Base-by-base conservation (phyloP, 2,329 filamentous ascomycete genomes). In the Fusarium sp. region DNA sequence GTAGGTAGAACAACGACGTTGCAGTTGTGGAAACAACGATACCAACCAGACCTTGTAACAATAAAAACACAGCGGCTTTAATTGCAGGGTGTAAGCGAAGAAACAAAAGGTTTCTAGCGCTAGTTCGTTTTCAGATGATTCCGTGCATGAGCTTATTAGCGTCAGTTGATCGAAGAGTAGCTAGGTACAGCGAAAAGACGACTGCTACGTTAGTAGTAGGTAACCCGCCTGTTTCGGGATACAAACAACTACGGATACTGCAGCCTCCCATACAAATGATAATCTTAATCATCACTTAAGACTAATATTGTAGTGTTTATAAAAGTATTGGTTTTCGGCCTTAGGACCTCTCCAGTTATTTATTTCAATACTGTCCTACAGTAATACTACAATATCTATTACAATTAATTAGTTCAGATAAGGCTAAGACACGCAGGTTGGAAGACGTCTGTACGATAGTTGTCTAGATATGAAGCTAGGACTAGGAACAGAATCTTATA, bases 61-160 rank as follows among this genome's bases (percentile, higher is more conserved):
- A 21, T 40, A 31, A 29, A 49, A 57, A n/a, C 18, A 39, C 40
- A 45, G 33, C 40, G 41, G 23, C 54, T 67, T 51, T 59, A 18
- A 67, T 66, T 66, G 27, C 63, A 66, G 47, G 63, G 31, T 49
- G 37, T 69, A 59, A 46, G 55, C 62, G 54, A 66, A 61, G 65
- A 67, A 68, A 69, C 65, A 58, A 60, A 46, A 35, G 31, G 36
- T 33, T 47, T 37, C 33, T 49, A 18, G 39, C 59, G 36, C 50
- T 69, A 50, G 29, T 39, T 58, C 48, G 21, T 54, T 66, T 58
- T 66, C 47, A 53, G 49, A 66, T 43, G n/a, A 52, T 46, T 52
- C 23, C 52, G 33, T 50, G 35, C 9, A 39, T 47, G 23, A 27
- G 25, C 54, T 15, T 37, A 48, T 33, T n/a, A 23, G 23, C 17